A percentile compares a stretch with the other conserved stretches of the same genome.
Conservation (phyloP, 345 rosid species). For the Salix viminalis region DNA sequence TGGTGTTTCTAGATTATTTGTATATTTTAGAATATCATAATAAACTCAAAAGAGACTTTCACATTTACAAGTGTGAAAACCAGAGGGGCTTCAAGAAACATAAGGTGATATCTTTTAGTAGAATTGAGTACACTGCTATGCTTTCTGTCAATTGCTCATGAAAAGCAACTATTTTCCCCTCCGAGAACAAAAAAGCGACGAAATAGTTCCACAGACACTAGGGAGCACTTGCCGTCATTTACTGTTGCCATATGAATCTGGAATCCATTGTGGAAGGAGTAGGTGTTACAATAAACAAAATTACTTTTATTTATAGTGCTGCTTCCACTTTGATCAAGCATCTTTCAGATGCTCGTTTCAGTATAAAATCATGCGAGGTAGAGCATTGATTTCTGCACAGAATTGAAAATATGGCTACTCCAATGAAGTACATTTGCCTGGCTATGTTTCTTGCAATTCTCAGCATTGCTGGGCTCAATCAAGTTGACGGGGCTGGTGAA, state of each 20-base stretch:
- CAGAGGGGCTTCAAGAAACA: neutral
- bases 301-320: constrained; percentile 44
- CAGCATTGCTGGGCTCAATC: constrained; percentile 27
- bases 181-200: constrained; percentile 19
- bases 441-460: constrained; percentile 37
- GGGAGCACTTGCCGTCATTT: constrained; percentile 25
- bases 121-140: constrained; percentile 6
- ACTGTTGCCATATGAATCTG: constrained; percentile 18
- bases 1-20: too few relatives aligned
- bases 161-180: constrained; percentile 14
- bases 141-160: constrained; percentile 29
- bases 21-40: neutral
- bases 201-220: constrained; percentile 25
- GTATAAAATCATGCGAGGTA: constrained; percentile 40
- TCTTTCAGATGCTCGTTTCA: constrained; percentile 15
- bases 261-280: constrained; percentile 23
- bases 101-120: neutral
- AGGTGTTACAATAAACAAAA: constrained; percentile 44
- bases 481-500: constrained; percentile 69
- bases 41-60: neutral
- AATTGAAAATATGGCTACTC: constrained; percentile 34
- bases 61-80: neutral
- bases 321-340: constrained; percentile 42
- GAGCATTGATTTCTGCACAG: constrained; percentile 21
- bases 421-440: constrained; percentile 37